Evolutionary conservation across 352 stramenopile genomes (phyloP).

Genomic region (Phytophthora syringae): DNA sequence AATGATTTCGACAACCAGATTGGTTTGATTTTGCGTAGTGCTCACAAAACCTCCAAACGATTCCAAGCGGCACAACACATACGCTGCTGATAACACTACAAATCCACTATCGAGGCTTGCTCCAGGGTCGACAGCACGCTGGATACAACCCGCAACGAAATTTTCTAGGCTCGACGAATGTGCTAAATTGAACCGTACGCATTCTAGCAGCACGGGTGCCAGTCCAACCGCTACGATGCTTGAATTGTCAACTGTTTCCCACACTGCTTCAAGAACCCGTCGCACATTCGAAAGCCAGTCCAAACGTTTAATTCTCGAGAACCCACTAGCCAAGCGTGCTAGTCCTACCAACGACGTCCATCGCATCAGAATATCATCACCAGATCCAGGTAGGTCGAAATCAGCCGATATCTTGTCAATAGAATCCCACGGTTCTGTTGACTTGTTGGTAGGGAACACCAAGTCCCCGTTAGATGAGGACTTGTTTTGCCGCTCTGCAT

Average conservation of each 20-base stretch:
- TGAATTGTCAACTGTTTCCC: slow-evolving; percentile 21
- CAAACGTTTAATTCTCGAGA: slow-evolving; percentile 36
- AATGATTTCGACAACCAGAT: slow-evolving; percentile 22
- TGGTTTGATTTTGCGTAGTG: slow-evolving; percentile 29
- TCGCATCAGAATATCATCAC: slow-evolving; percentile 15
- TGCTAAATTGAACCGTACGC: slow-evolving; percentile 37
- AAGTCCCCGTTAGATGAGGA: slow-evolving; percentile 12
- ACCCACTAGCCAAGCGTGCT: slow-evolving; percentile 33
- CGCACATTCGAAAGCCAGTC: slow-evolving; percentile 56
- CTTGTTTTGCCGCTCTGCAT: slow-evolving; percentile 6
- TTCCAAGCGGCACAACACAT: slow-evolving; percentile 35
- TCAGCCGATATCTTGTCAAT: slow-evolving; percentile 4
- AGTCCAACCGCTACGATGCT: slow-evolving; percentile 40
- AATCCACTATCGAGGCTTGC: slow-evolving; percentile 28
- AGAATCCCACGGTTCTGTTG: not conserved
- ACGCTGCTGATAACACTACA: slow-evolving; percentile 31
- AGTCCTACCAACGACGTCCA: slow-evolving; percentile 50
- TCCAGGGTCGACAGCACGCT: slow-evolving; percentile 21
- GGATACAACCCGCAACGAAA: slow-evolving; percentile 42
- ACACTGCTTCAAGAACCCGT: slow-evolving; percentile 38
- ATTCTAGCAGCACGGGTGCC: slow-evolving; percentile 49
- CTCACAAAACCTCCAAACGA: slow-evolving; percentile 26
- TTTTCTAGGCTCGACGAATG: slow-evolving; percentile 32
- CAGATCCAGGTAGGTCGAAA: slow-evolving; percentile 10
- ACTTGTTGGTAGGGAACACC: slow-evolving; percentile 27